Conservation (phyloP, 352 stramenopile species). For the Globisporangium polare region DNA sequence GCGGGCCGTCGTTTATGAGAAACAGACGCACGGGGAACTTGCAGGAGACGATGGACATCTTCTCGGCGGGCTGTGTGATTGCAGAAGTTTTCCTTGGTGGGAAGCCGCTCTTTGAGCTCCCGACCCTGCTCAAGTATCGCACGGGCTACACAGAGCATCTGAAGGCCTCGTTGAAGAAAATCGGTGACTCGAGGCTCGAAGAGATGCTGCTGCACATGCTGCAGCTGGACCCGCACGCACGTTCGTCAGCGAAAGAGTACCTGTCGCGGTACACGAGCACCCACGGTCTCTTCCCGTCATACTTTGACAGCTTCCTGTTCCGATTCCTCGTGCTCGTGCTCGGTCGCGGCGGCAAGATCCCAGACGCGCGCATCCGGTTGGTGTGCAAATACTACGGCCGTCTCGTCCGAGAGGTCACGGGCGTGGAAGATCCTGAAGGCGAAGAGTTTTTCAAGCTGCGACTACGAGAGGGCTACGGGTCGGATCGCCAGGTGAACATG, state of each 20-base stretch:
- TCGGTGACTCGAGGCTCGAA: conserved; percentile 87
- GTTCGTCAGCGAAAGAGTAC: conserved; percentile 87
- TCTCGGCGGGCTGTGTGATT: conserved; percentile 97
- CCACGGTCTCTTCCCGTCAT: conserved; percentile 68
- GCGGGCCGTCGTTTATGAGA: conserved; percentile 21
- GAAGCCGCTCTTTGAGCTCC: conserved; percentile 94
- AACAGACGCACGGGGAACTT: conserved; percentile 57
- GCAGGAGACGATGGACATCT: conserved; percentile 96
- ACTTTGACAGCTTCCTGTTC: conserved; percentile 89
- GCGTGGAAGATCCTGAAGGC: conserved; percentile 88
- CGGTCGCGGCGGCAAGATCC: conserved; percentile 73
- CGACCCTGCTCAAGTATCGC: conserved; percentile 86
- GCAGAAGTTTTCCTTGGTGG: conserved; percentile 96
- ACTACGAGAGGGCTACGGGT: conserved; percentile 81
- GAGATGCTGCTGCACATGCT: conserved; percentile 94
- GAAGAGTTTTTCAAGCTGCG: conserved; percentile 88
- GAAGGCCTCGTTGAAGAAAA: conserved; percentile 88
- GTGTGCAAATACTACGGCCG: conserved; percentile 92
- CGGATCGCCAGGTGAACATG: conserved; percentile 47
- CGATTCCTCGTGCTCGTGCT: conserved; percentile 86
- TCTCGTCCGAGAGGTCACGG: conserved; percentile 89
- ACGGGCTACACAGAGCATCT: conserved; percentile 72
- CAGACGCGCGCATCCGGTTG: conserved; percentile 91
- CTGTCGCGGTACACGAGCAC: conserved; percentile 77
- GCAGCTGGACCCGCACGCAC: conserved; percentile 84